Conservation (phyloP, 768 basidiomycete species). For the Lactifluus subvellereus region DNA sequence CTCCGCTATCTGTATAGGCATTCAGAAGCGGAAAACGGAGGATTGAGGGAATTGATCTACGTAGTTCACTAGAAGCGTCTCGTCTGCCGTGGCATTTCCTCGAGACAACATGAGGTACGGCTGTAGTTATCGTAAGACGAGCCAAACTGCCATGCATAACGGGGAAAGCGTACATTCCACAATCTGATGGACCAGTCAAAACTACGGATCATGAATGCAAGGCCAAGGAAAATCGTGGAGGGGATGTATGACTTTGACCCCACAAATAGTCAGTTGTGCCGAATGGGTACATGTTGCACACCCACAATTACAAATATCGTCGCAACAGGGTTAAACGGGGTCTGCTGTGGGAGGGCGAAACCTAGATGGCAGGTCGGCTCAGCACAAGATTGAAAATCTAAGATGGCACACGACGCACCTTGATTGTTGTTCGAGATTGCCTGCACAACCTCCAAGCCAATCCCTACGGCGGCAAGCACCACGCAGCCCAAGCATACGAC, state of each 20-base stretch:
- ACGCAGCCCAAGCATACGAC: not conserved
- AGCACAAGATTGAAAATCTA: too few relatives aligned
- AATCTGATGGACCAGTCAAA: slow-evolving; percentile 50
- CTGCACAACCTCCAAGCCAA: not conserved
- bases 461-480: not conserved
- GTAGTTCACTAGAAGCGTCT: slow-evolving; percentile 60
- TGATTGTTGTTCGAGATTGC: slow-evolving; percentile 1
- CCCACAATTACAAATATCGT: slow-evolving; percentile 41
- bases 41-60: slow-evolving; percentile 33
- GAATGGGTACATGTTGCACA: slow-evolving; percentile 8
- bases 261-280: not conserved
- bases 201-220: slow-evolving; percentile 44
- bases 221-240: slow-evolving; percentile 43
- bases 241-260: slow-evolving; percentile 52
- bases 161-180: slow-evolving; percentile 45
- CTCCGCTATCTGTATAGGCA: not conserved
- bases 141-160: not conserved
- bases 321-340: slow-evolving; percentile 45
- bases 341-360: slow-evolving; percentile 45
- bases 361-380: slow-evolving; percentile 33
- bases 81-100: slow-evolving; percentile 49
- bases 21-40: not conserved
- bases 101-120: slow-evolving; percentile 56
- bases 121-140: slow-evolving; percentile 32
- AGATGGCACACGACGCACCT: slow-evolving; percentile 3